Evolutionary conservation across 108 stramenopile species (phyloP).

Genomic region (Bacterosira constricta): DNA sequence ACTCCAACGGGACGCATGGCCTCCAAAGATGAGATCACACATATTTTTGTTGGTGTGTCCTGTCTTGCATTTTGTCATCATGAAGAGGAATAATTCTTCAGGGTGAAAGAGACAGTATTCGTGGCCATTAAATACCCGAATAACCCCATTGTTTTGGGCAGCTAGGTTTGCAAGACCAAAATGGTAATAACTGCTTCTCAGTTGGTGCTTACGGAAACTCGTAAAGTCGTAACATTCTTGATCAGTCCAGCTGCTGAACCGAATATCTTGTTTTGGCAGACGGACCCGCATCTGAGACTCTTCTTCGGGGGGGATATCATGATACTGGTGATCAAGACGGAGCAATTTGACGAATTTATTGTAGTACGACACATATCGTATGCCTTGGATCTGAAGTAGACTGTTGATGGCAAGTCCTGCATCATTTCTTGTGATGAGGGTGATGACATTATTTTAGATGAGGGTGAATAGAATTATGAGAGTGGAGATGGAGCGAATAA

Average conservation of each 20-base stretch:
- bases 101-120: not conserved
- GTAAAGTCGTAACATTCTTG: conserved; percentile 5
- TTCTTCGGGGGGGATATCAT: conserved; percentile 5
- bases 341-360: not conserved
- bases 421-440: not conserved
- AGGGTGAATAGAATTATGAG: not conserved
- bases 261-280: not conserved
- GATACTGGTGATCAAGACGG: not conserved
- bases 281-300: not conserved
- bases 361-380: not conserved
- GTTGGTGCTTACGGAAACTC: conserved; percentile 1
- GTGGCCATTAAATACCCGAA: conserved; percentile 1
- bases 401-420: not conserved
- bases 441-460: not conserved
- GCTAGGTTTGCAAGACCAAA: not conserved
- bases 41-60: not conserved
- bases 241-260: not conserved
- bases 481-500: no score
- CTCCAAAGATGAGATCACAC: not conserved
- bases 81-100: conserved; percentile 12
- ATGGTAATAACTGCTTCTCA: not conserved
- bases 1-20: not conserved
- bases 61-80: conserved; percentile 5
- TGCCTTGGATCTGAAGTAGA: not conserved
- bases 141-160: not conserved